Conservation (phyloP, 495 filamentous ascomycete genomes). For the Penicillium riverlandense region DNA sequence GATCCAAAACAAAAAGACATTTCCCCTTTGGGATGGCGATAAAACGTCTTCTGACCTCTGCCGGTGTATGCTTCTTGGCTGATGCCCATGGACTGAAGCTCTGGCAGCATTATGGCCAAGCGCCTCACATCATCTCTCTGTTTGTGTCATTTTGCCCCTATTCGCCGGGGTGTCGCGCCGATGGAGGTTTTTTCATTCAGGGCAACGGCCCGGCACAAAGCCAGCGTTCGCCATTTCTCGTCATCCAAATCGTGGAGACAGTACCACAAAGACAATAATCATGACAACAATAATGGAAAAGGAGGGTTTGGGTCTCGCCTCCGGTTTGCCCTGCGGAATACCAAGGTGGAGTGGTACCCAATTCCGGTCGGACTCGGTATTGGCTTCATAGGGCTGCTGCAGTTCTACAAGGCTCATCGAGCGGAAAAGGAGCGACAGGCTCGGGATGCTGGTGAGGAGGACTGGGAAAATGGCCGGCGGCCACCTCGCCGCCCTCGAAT, state of each 20-base stretch:
- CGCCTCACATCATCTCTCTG: slow-evolving; percentile 24
- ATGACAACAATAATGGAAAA: slow-evolving; percentile 28
- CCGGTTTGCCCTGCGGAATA: slow-evolving; percentile 58
- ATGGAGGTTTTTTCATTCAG: slow-evolving; percentile 37
- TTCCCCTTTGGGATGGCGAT: slow-evolving; percentile 5
- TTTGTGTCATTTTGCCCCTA: slow-evolving; percentile 21
- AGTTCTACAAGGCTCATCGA: slow-evolving; percentile 69
- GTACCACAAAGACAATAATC: slow-evolving; percentile 30
- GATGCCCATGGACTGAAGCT: slow-evolving; percentile 23
- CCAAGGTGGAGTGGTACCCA: slow-evolving; percentile 89
- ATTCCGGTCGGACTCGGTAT: slow-evolving; percentile 90
- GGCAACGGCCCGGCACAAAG: slow-evolving; percentile 28
- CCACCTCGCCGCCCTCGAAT: slow-evolving; percentile 60
- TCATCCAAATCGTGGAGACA: slow-evolving; percentile 28
- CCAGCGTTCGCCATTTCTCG: slow-evolving; percentile 34
- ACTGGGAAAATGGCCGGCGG: slow-evolving; percentile 39
- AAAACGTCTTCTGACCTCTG: slow-evolving; percentile 7
- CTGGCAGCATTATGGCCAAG: slow-evolving; percentile 30
- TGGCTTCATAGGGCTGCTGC: slow-evolving; percentile 73
- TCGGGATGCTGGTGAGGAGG: slow-evolving; percentile 45
- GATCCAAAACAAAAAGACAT: background rate
- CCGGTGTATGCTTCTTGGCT: slow-evolving; percentile 7
- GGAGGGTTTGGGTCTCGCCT: slow-evolving; percentile 58
- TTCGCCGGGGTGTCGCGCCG: slow-evolving; percentile 20
- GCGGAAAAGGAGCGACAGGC: slow-evolving; percentile 43